Conservation (phyloP, 2,329 filamentous ascomycete genomes). For the Apiospora sp. region DNA sequence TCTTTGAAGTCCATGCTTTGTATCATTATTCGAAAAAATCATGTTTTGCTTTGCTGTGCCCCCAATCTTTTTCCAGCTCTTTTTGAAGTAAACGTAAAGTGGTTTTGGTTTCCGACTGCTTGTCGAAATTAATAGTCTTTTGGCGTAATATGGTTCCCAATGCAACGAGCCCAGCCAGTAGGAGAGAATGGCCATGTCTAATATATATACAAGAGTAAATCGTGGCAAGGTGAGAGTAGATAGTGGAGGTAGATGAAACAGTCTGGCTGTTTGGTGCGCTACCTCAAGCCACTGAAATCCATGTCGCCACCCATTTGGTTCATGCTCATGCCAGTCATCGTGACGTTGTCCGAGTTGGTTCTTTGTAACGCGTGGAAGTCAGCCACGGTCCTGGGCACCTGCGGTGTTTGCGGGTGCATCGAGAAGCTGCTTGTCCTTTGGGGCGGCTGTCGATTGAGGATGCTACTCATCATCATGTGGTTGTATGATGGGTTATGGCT, state of each 20-base stretch:
- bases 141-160: constrained; percentile 11
- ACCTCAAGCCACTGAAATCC: constrained; percentile 42
- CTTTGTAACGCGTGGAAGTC: constrained; percentile 60
- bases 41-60: neutral
- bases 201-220: constrained; percentile 8
- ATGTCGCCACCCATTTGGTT: constrained; percentile 48
- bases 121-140: constrained; percentile 14
- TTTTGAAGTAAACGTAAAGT: constrained; percentile 9
- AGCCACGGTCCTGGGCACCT: constrained; percentile 52
- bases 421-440: constrained; percentile 52
- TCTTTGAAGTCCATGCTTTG: constrained; percentile 3
- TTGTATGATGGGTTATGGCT: constrained; percentile 39
- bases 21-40: constrained; percentile 8
- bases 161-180: constrained; percentile 7
- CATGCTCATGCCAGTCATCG: constrained; percentile 44
- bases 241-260: no score
- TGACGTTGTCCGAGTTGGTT: constrained; percentile 49
- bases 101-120: neutral
- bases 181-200: constrained; percentile 12
- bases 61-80: constrained; percentile 16
- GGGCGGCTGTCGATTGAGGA: constrained; percentile 44
- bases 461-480: constrained; percentile 40
- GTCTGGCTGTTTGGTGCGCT: neutral
- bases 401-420: constrained; percentile 43
- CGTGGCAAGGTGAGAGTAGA: neutral